Conservation (phyloP, 176 grass and related monocot genomes). For the Calamus simplicifolius region DNA sequence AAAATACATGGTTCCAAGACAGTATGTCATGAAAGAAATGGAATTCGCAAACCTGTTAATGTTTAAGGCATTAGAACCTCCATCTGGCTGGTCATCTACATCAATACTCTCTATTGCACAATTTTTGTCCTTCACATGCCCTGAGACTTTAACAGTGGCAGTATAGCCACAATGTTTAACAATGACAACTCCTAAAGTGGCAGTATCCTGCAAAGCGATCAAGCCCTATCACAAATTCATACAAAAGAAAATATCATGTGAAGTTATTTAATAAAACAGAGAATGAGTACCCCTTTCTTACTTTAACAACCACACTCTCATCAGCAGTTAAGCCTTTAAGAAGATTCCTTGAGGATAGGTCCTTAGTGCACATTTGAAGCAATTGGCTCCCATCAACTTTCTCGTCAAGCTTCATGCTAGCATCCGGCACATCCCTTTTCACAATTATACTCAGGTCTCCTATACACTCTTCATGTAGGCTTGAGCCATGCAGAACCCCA, state of each 20-base stretch:
- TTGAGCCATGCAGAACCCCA: constrained; percentile 24
- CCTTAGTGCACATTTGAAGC: constrained; percentile 32
- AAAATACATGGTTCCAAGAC: no score
- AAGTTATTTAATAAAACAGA: background rate
- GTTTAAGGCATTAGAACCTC: constrained; percentile 90
- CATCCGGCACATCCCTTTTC: constrained; percentile 57
- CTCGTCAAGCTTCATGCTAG: constrained; percentile 53
- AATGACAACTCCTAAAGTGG: constrained; percentile 70
- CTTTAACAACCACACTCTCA: constrained; percentile 69
- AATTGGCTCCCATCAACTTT: constrained; percentile 63
- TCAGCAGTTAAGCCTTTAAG: constrained; percentile 93
- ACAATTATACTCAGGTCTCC: constrained; percentile 72
- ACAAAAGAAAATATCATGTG: constrained; percentile 1
- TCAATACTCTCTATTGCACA: constrained; percentile 31
- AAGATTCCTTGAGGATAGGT: constrained; percentile 76
- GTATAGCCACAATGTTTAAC: constrained; percentile 97
- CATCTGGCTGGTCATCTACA: constrained; percentile 65
- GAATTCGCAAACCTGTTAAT: constrained; percentile 69
- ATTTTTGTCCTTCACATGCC: constrained; percentile 19
- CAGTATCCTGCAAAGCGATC: constrained; percentile 45
- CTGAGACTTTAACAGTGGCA: constrained; percentile 64
- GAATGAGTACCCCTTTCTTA: constrained; percentile 24
- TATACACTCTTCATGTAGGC: constrained; percentile 48
- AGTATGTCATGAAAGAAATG: background rate
- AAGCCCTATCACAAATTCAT: constrained; percentile 18